Evolutionary conservation across 2,329 filamentous ascomycete species (phyloP).

Genomic region (Alternaria sp.): DNA sequence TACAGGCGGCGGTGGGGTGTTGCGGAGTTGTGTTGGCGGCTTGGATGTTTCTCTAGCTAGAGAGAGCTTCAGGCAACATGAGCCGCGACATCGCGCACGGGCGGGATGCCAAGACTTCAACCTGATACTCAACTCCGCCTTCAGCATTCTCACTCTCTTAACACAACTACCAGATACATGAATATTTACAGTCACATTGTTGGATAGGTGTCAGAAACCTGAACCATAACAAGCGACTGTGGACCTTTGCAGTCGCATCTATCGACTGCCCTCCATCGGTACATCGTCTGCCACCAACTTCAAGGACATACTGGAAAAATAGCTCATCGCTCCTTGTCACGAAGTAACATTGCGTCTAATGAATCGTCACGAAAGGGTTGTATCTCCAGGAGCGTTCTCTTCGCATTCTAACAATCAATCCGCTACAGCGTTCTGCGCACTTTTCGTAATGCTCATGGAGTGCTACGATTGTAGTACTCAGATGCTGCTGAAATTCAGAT

Average conservation of each 20-base stretch:
- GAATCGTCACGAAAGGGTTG: fast-evolving
- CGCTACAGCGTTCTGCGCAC: neutral
- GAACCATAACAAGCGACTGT: no score
- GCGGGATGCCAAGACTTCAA: slow-evolving; percentile 28
- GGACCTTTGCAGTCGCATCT: neutral
- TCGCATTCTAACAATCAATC: neutral
- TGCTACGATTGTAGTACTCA: neutral
- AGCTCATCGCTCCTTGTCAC: neutral
- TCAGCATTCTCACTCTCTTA: neutral
- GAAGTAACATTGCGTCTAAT: neutral
- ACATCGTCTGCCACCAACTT: neutral
- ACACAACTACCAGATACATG: neutral
- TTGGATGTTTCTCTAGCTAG: slow-evolving; percentile 29
- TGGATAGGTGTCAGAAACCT: fast-evolving
- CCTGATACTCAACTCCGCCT: neutral
- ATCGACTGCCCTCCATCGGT: neutral
- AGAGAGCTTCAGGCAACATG: slow-evolving; percentile 39
- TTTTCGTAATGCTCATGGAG: neutral
- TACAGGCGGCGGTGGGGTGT: slow-evolving; percentile 1
- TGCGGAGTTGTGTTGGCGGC: slow-evolving; percentile 16
- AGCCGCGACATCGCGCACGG: slow-evolving; percentile 26
- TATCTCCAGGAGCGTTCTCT: neutral
- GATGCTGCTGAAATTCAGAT: neutral
- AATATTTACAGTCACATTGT: no score
- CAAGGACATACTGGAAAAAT: fast-evolving